Evolutionary conservation across 257 asterid genomes (phyloP), one percentile per base, ranked within the genome.

Genomic region (Fraxinus pennsylvanica): DNA sequence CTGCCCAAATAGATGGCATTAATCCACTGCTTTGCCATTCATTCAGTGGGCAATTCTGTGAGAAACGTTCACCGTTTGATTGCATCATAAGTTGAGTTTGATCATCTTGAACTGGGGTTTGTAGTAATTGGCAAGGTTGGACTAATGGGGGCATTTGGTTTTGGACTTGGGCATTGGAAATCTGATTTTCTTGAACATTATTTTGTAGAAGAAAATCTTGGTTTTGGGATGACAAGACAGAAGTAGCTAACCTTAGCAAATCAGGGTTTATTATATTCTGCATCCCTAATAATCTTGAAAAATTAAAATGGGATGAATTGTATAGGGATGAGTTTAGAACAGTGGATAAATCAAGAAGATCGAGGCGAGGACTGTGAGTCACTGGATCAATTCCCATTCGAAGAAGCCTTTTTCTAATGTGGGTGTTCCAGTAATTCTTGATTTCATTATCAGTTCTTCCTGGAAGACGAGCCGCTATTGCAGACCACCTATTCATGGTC

Each of bases 401-500:
- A 0, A 91, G 85, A 59, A 91, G 90, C 81, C 87, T 89, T 79
- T 89, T 91, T 25, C 91, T 77, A 13, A 90, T 87, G 74, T 86
- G 91, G 3, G 93, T 89, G 79, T 90, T 90, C 95, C 95, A 90
- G 10, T 87, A 90, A 13, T 90, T 90, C 74, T 90, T 90, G 63
- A 90, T 87, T 63, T 88, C 96, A 1, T 90, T 90, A 22, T 90
- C 95, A 0, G 95, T 88, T 77, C 95, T 86, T 30, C 95, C 95
- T 0, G 96, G 93, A 65, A 91, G 85, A 0, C 91, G 86, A 33
- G 88, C 90, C 43, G 96, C 96, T 30, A 91, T 91, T 7, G 87
- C 87, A 9, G 96, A 91, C 96, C 96, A 91, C 79, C 96, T 91
- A 43, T 9, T 6, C 3, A 5, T 0, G 30, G 36, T 52, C 33